Conservation (phyloP, 345 rosid genomes). For the Trapa bicornis region DNA sequence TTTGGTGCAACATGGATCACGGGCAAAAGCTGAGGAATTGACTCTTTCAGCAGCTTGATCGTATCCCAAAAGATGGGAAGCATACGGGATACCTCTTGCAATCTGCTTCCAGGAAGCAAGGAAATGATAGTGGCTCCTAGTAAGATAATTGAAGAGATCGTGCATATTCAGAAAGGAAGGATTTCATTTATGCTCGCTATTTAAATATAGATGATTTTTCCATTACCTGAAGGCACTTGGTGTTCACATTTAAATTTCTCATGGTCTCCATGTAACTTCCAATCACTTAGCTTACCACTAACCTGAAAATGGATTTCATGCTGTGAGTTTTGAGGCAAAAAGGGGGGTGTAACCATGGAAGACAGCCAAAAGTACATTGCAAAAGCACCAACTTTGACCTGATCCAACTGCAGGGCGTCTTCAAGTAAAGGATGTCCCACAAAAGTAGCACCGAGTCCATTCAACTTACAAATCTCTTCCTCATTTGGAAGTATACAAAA, state of each 20-base stretch:
- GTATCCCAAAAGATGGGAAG: slow-evolving; percentile 62
- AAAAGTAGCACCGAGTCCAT: slow-evolving; percentile 67
- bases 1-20: slow-evolving; percentile 76
- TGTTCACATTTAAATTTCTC: slow-evolving; percentile 28
- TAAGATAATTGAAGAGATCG: slow-evolving; percentile 1
- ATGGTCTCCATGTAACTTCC: slow-evolving; percentile 37
- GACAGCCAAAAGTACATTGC: background rate
- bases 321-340: background rate
- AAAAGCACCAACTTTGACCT: slow-evolving; percentile 25
- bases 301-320: slow-evolving; percentile 26
- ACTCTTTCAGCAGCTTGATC: slow-evolving; percentile 34
- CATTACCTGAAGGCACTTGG: slow-evolving; percentile 51
- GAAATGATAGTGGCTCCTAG: slow-evolving; percentile 57
- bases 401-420: slow-evolving; percentile 45
- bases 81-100: slow-evolving; percentile 82
- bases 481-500: slow-evolving; percentile 87
- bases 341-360: background rate
- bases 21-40: slow-evolving; percentile 34
- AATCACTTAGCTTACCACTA: slow-evolving; percentile 20
- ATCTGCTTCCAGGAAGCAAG: slow-evolving; percentile 90
- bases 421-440: slow-evolving; percentile 87
- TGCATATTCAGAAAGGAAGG: background rate
- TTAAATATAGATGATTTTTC: slow-evolving; percentile 2
- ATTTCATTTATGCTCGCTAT: background rate
- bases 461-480: slow-evolving; percentile 41